Evolutionary conservation across 805 yeast genomes (phyloP).

Genomic region (Candida tallmaniae): DNA sequence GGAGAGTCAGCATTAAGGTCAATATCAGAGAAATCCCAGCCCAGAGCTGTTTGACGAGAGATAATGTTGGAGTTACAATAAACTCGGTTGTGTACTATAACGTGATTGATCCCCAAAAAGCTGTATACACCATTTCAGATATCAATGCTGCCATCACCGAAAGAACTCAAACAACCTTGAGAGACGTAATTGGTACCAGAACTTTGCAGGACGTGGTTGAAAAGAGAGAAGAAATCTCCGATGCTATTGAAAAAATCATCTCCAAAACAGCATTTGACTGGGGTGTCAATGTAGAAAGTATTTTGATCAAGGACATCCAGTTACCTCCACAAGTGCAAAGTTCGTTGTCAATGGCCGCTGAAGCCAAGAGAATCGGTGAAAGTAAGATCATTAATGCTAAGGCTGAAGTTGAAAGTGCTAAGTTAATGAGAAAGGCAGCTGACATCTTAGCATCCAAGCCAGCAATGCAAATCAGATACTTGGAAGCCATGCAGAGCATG

Average conservation of each 20-base stretch:
- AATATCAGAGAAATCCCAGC: conserved; percentile 61
- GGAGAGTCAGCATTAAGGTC: conserved; percentile 48
- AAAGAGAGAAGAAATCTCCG: conserved; percentile 67
- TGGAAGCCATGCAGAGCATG: conserved; percentile 77
- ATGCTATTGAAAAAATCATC: conserved; percentile 56
- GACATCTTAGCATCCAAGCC: conserved; percentile 70
- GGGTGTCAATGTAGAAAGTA: conserved; percentile 68
- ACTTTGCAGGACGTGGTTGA: conserved; percentile 68
- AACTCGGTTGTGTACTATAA: conserved; percentile 67
- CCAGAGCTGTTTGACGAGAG: conserved; percentile 68
- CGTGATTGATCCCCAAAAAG: conserved; percentile 63
- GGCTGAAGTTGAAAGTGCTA: conserved; percentile 74
- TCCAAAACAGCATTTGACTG: conserved; percentile 58
- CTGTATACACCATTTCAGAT: conserved; percentile 52
- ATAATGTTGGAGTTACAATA: conserved; percentile 57
- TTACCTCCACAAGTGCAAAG: conserved; percentile 52
- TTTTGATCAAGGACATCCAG: conserved; percentile 61
- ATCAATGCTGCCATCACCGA: conserved; percentile 55
- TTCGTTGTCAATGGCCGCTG: conserved; percentile 69
- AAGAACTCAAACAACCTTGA: conserved; percentile 66
- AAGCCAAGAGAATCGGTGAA: conserved; percentile 72
- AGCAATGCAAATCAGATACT: conserved; percentile 73
- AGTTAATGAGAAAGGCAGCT: conserved; percentile 74
- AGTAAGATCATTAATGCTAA: conserved; percentile 69
- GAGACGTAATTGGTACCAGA: conserved; percentile 68